Base-by-base conservation (phyloP, 768 basidiomycete genomes). In the Phlegmacium glaucopus region DNA sequence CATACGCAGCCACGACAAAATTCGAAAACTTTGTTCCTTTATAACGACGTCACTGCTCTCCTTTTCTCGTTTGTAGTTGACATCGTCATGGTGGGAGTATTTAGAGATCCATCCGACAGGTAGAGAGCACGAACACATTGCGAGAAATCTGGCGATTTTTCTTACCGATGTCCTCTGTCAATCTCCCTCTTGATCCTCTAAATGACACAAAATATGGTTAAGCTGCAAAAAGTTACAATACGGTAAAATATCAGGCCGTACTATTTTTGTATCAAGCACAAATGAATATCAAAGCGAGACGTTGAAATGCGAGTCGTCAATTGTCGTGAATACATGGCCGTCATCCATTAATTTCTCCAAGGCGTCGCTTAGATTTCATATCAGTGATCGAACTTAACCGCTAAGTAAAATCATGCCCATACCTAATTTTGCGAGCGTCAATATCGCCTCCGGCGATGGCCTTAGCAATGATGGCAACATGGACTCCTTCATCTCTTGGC, bases 321-420 rank as follows among this genome's bases (percentile, higher is more conserved):
- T 78, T 1, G 90, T 90, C 45, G 80, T 85, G 64, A 79, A 97
- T 47, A 94, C 74, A 52, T 78, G 67, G 0, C 94, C 94, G 1
- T 88, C 84, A 44, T 86, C 83, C 75, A 91, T 84, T 44, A 97
- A 74, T 43, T 67, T 64, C 54, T 94, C 89, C 53, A 94, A 68
- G 6, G 87, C 87, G 37, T 78, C 71, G 59, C 91, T 90, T 50
- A 28, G 9, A n/a, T 17, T 34, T 35, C 25, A 32, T 16, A 18
- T 40, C 12, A 40, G n/a, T 42, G 25, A 39, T 16, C 26, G 46
- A 13, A 22, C 39, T 15, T 17, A 36, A 29, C 32, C 30, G 15
- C 12, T 46, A 9, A 50, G 26, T 13, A 25, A 12, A 39, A 39
- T 9, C 6, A 38, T 16, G 4, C 17, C n/a, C 65, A 37, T 50